Percentiles rank a stretch among this genome's conserved stretches.
Evolutionary conservation across 2,329 filamentous ascomycete genomes (phyloP).

Genomic region (Phialemoniopsis sp.): DNA sequence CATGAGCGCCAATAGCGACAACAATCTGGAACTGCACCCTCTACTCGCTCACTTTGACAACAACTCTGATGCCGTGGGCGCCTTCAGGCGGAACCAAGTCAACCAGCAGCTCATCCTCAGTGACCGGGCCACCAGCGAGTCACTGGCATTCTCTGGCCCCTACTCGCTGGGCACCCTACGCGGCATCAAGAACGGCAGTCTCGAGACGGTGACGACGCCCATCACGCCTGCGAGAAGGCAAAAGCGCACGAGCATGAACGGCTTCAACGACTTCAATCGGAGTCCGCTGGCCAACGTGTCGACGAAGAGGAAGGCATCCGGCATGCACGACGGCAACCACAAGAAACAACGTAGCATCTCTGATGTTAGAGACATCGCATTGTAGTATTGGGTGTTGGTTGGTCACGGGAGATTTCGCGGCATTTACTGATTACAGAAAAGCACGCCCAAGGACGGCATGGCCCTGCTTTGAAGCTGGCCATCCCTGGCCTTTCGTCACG

Average conservation of each 20-base stretch:
- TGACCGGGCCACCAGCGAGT: constrained; percentile 57
- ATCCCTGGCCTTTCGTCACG: constrained; percentile 15
- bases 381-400: constrained; percentile 4
- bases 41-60: constrained; percentile 66
- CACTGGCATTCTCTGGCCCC: constrained; percentile 57
- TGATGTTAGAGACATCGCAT: constrained; percentile 39
- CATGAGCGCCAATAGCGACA: constrained; percentile 43
- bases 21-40: constrained; percentile 36
- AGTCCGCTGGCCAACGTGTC: constrained; percentile 45
- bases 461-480: constrained; percentile 11
- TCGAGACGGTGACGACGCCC: constrained; percentile 62
- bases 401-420: neutral
- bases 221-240: constrained; percentile 63
- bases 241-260: constrained; percentile 34
- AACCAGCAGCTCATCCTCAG: constrained; percentile 57
- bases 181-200: constrained; percentile 61
- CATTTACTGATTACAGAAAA: constrained; percentile 8
- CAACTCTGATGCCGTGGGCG: constrained; percentile 65
- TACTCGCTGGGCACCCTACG: constrained; percentile 57
- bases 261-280: constrained; percentile 29
- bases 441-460: constrained; percentile 23
- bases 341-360: constrained; percentile 58
- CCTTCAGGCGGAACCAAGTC: constrained; percentile 69
- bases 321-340: constrained; percentile 35
- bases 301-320: constrained; percentile 52